These are phyloP conservation scores for Capsicum chinense DNA, from an alignment of 257 asterid genomes.

Conservation along the genomic window DNA sequence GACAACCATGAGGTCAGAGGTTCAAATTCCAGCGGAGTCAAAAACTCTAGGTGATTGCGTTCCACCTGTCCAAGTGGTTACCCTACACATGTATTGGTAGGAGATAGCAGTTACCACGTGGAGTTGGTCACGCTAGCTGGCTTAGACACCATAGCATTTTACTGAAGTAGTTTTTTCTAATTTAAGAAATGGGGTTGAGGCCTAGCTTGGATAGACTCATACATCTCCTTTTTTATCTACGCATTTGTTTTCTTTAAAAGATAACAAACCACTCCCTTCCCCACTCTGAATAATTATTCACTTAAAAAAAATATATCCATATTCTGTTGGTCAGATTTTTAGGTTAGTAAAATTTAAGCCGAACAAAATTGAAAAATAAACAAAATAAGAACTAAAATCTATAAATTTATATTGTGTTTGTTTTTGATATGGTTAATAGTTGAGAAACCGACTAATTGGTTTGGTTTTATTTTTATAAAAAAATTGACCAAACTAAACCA, in stretches of 20 bases:
- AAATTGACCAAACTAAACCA: background rate
- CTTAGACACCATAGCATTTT: background rate
- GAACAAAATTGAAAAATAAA: background rate
- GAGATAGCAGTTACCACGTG: background rate
- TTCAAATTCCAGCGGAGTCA: background rate
- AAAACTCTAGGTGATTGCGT: background rate
- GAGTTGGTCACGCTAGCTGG: background rate
- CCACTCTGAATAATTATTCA: background rate
- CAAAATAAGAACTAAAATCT: background rate
- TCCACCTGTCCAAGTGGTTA: background rate
- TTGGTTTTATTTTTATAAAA: background rate
- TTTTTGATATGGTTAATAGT: slow-evolving; percentile 4
- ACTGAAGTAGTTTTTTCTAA: background rate
- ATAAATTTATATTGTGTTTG: background rate
- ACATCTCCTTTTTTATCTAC: background rate
- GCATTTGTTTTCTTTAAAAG: background rate
- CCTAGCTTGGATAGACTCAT: background rate
- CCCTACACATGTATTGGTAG: background rate
- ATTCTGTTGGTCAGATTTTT: background rate
- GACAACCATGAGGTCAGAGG: background rate
- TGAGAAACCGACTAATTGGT: background rate
- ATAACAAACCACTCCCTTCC: background rate
- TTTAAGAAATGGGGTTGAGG: slow-evolving; percentile 11
- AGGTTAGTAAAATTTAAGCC: background rate
- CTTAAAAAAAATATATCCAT: background rate